Evolutionary conservation across 179 eudicot species (phyloP).

Genomic region (Camellia oleifera): DNA sequence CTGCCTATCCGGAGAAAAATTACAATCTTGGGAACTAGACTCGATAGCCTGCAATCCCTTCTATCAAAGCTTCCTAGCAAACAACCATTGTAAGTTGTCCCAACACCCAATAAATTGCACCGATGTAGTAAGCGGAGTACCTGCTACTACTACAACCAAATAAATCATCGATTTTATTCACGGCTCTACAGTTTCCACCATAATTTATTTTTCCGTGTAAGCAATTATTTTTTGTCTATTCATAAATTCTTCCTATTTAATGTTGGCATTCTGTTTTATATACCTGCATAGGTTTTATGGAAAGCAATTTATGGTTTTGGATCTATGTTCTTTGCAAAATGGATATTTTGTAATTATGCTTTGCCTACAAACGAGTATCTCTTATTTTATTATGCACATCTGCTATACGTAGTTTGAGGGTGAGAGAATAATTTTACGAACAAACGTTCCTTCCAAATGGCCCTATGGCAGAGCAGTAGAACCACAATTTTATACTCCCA

Average conservation of each 20-base stretch:
- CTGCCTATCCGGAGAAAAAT: conserved; percentile 81
- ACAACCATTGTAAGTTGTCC: conserved; percentile 60
- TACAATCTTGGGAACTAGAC: conserved; percentile 84
- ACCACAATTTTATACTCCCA: no score
- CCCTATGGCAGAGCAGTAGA: no score
- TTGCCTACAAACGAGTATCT: no score
- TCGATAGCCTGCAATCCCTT: conserved; percentile 77
- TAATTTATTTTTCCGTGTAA: neutral
- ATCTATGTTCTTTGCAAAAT: neutral
- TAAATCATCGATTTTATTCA: neutral
- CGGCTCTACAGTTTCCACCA: neutral
- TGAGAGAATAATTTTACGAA: no score
- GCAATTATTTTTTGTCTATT: neutral
- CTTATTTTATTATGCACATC: no score
- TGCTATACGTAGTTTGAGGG: no score
- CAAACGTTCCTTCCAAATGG: no score
- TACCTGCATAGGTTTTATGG: neutral
- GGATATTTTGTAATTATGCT: neutral
- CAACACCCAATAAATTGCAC: neutral
- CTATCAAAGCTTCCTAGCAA: conserved; percentile 69
- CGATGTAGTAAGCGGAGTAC: neutral
- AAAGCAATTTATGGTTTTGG: neutral
- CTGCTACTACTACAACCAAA: neutral
- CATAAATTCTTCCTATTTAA: neutral
- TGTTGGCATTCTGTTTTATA: neutral